Conservation (phyloP, 495 filamentous ascomycete genomes). For the Tirmania nivea region DNA sequence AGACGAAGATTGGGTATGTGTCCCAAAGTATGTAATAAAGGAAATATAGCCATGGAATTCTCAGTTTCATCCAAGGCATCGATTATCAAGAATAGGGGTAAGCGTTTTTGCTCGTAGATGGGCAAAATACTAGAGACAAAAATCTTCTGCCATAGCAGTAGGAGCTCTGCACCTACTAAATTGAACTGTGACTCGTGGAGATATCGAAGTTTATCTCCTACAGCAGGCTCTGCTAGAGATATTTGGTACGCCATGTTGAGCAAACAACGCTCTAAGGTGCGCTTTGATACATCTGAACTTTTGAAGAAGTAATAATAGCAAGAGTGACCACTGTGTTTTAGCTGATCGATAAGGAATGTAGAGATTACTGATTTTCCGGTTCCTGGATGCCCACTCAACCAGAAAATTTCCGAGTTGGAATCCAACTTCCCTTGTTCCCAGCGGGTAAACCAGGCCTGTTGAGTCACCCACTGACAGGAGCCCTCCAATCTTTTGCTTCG, state of each 20-base stretch:
- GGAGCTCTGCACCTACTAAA: slow-evolving; percentile 13
- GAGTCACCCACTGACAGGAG: slow-evolving; percentile 21
- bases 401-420: slow-evolving; percentile 11
- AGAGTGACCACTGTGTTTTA: slow-evolving; percentile 7
- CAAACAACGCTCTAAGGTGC: slow-evolving; percentile 8
- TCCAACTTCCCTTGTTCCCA: slow-evolving; percentile 9
- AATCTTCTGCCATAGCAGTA: slow-evolving; percentile 23
- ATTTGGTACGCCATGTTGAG: slow-evolving; percentile 21
- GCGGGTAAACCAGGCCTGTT: slow-evolving; percentile 8
- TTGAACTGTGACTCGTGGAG: slow-evolving; percentile 14
- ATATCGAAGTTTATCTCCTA: slow-evolving; percentile 12
- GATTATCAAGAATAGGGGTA: slow-evolving; percentile 21
- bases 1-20: slow-evolving; percentile 6
- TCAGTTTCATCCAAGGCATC: slow-evolving; percentile 23
- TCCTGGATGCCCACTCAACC: slow-evolving; percentile 17
- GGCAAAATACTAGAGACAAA: slow-evolving; percentile 18
- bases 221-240: slow-evolving; percentile 8
- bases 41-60: slow-evolving; percentile 7
- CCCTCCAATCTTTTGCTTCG: slow-evolving; percentile 21
- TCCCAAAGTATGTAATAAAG: slow-evolving; percentile 6
- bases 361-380: slow-evolving; percentile 23
- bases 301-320: slow-evolving; percentile 23
- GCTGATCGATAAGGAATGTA: slow-evolving; percentile 18
- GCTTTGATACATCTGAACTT: slow-evolving; percentile 11
- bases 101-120: neutral